A percentile compares a stretch with the other conserved stretches of the same genome.
phyloP scores from a whole-genome alignment of 179 eudicot species.

The Spinacia oleracea region DNA sequence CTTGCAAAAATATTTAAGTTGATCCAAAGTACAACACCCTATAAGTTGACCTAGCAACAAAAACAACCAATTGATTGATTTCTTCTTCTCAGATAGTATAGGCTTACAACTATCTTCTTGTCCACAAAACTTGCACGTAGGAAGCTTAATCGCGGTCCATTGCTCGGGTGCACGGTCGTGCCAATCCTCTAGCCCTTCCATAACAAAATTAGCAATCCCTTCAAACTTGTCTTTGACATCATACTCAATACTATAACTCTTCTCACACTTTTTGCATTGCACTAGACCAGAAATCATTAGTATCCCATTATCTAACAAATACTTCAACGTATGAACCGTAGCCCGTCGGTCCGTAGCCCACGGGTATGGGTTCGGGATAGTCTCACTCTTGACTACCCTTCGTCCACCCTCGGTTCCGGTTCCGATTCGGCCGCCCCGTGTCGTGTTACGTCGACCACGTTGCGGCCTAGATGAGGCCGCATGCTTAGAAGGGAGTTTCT shows the following conservation, averaged over 20 bases:
- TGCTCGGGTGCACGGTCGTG: conserved; percentile 26
- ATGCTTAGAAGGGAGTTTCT: neutral
- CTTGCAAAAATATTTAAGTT: conserved; percentile 53
- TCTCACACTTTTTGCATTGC: conserved; percentile 37
- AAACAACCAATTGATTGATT: conserved; percentile 38
- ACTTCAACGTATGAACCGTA: conserved; percentile 10
- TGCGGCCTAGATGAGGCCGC: neutral
- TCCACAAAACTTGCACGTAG: conserved; percentile 22
- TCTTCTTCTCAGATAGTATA: conserved; percentile 20
- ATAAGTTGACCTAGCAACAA: conserved; percentile 29
- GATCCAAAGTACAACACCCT: conserved; percentile 33
- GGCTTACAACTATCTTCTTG: conserved; percentile 19
- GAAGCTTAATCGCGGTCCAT: conserved; percentile 23
- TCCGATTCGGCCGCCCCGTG: too few relatives aligned
- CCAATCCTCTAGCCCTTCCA: neutral
- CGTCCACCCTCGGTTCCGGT: neutral
- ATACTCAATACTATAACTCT: conserved; percentile 4
- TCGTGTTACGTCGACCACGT: neutral
- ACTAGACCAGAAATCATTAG: conserved; percentile 16
- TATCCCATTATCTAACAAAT: conserved; percentile 10
- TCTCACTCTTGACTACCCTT: neutral
- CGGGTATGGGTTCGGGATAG: conserved; percentile 19
- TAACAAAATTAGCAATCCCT: neutral
- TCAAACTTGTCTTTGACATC: conserved; percentile 20
- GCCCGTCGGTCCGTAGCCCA: conserved; percentile 44